Base-by-base conservation (phyloP, 2,329 filamentous ascomycete genomes). In the Cryphonectria japonica region DNA sequence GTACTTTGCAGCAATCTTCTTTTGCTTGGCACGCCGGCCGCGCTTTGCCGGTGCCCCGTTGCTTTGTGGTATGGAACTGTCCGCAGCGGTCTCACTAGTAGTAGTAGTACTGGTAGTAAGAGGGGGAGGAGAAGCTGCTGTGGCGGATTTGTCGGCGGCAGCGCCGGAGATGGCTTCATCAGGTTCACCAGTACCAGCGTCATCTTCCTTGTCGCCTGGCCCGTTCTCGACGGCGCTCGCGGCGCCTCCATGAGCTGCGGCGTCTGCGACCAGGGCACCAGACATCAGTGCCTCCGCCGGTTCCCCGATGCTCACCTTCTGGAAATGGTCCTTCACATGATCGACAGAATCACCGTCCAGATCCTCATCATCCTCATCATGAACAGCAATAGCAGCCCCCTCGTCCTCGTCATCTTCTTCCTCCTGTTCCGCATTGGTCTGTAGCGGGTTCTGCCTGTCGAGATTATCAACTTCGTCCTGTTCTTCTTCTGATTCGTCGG, bases 1-100 rank as follows among this genome's bases (percentile, higher is more conserved):
- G 82, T 99, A 99, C 79, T 97, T 98, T 71, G 89, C 85, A 3
- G 93, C 93, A 1, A 93, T 90, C 80, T 96, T 97, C 84, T 97
- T 97, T 60, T 91, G 90, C 79, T 97, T 97, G 72, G 87, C 87
- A 71, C 89, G 90, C 79, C 97, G 94, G 41, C 94, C 94, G 70
- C 95, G 90, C 78, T 90, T 92, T 43, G 80, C 76, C 70, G 80
- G 85, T 19, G 74, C 80, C 46, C 46, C 46, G 77, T 85, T 88
- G 79, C 84, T 86, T 78, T 71, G 6, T n/a, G 46, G 80, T 76
- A 32, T 50, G 57, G 79, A 76, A 68, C 80, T 75, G 72, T 81
- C 67, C 76, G 69, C 8, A 67, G 71, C 39, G 72, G 76, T 68
- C 66, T 79, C 67, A 67, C 77, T 68, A 66, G 76, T n/a, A 69